Evolutionary conservation across 106 monocot genomes (phyloP), one percentile per base, ranked within the genome.

Genomic region (Apostasia ramifera): DNA sequence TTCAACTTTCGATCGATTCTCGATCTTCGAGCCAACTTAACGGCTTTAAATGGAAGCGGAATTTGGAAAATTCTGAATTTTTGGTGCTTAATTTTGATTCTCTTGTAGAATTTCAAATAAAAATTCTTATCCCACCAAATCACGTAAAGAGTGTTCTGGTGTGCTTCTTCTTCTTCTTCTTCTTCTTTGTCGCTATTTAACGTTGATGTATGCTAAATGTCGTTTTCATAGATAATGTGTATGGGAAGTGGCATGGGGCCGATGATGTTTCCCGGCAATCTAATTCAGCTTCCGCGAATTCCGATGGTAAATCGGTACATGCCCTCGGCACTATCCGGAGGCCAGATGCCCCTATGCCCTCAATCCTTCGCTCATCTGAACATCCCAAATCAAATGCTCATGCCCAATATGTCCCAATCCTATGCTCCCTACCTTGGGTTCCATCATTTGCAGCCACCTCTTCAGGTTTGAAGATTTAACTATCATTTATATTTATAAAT

Each of bases 211-310:
- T 50, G 5, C 14, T 6, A 40, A 13, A 11, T 15, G 3, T 11
- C 41, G 2, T 7, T 70, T 59, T 59, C 46, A 47, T 78, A 97
- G 89, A 79, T 92, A 57, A 86, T 97, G 92, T 92, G 91, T 92
- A 97, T 97, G 92, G 91, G 92, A 15, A 72, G 83, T 60, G 86
- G 84, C 50, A 97, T 97, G 88, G 80, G 82, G 13, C 89, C 84
- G 15, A 83, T 97, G 84, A 78, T 92, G 78, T 89, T 92, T 60
- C 86, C 91, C 12, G 74, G 67, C 26, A 42, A 61, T 61, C 55
- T 79, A 12, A 37, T 80, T 53, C 88, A 82, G 48, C 53, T 88
- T 53, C 80, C 78, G 13, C 69, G 81, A 59, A 69, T 72, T 44
- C 71, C 85, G 43, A 2, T 78, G 13, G 55, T 77, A 51, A 84